Percentiles rank a stretch among this genome's conserved stretches.
Conservation (phyloP, 805 yeast genomes). For the Wickerhamomyces rabaulensis region DNA sequence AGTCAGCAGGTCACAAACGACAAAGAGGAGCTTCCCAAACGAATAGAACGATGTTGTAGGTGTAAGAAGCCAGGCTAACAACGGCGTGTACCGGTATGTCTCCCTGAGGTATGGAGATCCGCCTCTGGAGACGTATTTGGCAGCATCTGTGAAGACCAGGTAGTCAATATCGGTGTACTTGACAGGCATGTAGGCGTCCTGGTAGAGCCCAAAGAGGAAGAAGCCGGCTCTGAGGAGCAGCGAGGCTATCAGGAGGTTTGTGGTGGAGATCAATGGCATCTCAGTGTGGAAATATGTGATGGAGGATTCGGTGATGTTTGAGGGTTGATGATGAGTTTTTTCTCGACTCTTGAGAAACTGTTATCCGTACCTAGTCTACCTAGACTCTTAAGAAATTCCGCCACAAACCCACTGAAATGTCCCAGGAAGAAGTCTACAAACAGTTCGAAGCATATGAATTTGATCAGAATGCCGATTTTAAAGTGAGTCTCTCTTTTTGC, state of each 20-base stretch:
- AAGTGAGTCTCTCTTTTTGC: constrained; percentile 10
- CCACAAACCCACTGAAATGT: constrained; percentile 4
- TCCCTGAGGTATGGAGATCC: constrained; percentile 76
- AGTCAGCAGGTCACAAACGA: constrained; percentile 73
- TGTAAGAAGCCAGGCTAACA: constrained; percentile 74
- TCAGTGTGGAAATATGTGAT: not conserved
- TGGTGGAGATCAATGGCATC: constrained; percentile 1
- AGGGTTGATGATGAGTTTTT: too few relatives aligned
- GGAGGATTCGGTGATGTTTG: not conserved
- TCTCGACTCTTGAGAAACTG: too few relatives aligned
- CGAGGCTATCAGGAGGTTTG: constrained; percentile 16
- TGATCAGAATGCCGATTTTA: constrained; percentile 17
- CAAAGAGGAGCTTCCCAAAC: constrained; percentile 78
- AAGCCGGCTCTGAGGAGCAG: constrained; percentile 50
- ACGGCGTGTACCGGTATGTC: constrained; percentile 91
- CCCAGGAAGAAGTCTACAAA: constrained; percentile 19
- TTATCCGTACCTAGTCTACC: too few relatives aligned
- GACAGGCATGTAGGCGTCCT: constrained; percentile 72
- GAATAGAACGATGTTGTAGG: constrained; percentile 55
- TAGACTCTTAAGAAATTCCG: too few relatives aligned
- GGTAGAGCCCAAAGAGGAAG: constrained; percentile 76
- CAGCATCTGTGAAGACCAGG: constrained; percentile 89
- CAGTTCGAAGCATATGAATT: constrained; percentile 23
- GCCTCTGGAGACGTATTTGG: constrained; percentile 52
- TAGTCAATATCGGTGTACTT: constrained; percentile 95